phyloP scores from a whole-genome alignment of 805 yeast genomes.

The Kazachstania viticola region DNA sequence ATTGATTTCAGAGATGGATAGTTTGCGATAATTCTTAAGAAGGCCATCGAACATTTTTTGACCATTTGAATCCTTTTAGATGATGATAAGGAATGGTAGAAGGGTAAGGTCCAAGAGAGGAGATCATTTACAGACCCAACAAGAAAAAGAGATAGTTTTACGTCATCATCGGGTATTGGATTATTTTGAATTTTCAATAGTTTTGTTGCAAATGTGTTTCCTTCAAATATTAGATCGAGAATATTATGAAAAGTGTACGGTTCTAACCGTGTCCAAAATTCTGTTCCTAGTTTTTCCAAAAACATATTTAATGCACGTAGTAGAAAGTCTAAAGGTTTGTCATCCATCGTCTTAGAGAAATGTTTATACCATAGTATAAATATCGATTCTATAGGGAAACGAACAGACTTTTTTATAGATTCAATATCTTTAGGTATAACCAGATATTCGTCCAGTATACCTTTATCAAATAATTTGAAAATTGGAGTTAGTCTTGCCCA shows the following conservation, averaged over 20 bases:
- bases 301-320: conserved; percentile 40
- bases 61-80: conserved; percentile 43
- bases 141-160: conserved; percentile 17
- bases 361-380: conserved; percentile 26
- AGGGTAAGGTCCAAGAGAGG: conserved; percentile 43
- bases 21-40: conserved; percentile 31
- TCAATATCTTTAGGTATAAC: conserved; percentile 21
- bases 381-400: conserved; percentile 22
- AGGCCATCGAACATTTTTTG: conserved; percentile 38
- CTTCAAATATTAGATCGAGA: conserved; percentile 48
- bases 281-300: conserved; percentile 30
- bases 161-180: conserved; percentile 19
- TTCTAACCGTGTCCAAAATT: conserved; percentile 44
- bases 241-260: conserved; percentile 46
- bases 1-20: conserved; percentile 14
- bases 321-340: conserved; percentile 37
- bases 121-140: conserved; percentile 32
- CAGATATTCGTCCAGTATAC: conserved; percentile 18
- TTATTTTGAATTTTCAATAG: conserved; percentile 24
- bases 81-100: conserved; percentile 33
- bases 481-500: conserved; percentile 25
- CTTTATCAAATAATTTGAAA: conserved; percentile 17
- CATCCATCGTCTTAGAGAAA: conserved; percentile 17
- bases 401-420: conserved; percentile 21
- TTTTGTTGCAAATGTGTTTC: conserved; percentile 34